These are phyloP conservation scores for Hordeum pubiflorum DNA, from an alignment of 202 grass and related monocot species.

Conservation along the genomic window DNA sequence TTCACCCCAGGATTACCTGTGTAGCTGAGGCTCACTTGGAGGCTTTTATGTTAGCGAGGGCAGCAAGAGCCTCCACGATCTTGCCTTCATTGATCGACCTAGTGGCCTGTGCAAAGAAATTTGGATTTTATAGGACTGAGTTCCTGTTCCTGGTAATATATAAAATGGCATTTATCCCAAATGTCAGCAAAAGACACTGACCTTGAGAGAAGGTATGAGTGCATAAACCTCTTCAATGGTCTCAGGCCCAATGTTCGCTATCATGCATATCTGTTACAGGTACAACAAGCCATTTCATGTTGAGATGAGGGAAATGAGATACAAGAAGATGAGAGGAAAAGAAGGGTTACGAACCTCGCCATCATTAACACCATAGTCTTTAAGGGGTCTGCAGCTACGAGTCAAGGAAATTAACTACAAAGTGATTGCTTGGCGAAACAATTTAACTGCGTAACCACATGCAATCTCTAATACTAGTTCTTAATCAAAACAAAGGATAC, in stretches of 20 bases:
- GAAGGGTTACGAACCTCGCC: slow-evolving; percentile 58
- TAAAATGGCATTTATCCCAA: neutral
- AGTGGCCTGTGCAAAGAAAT: slow-evolving; percentile 24
- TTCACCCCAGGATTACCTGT: slow-evolving; percentile 1
- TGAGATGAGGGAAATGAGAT: slow-evolving; percentile 13
- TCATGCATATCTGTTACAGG: slow-evolving; percentile 68
- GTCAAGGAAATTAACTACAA: slow-evolving; percentile 44
- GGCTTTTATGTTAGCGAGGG: slow-evolving; percentile 36
- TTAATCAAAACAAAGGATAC: slow-evolving; percentile 55
- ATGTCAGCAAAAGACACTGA: slow-evolving; percentile 23
- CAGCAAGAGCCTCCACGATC: slow-evolving; percentile 37
- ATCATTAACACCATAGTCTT: slow-evolving; percentile 52
- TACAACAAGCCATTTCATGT: neutral
- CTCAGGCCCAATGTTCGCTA: slow-evolving; percentile 75
- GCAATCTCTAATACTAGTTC: neutral
- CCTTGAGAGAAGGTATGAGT: slow-evolving; percentile 87
- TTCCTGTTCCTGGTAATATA: slow-evolving; percentile 3
- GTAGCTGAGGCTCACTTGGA: slow-evolving; percentile 33
- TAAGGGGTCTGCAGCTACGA: slow-evolving; percentile 57
- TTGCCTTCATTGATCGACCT: slow-evolving; percentile 35
- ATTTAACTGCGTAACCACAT: neutral
- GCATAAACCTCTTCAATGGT: slow-evolving; percentile 79
- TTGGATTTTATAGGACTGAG: neutral
- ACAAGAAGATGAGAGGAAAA: neutral
- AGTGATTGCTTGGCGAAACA: slow-evolving; percentile 18